Evolutionary conservation across 257 asterid species (phyloP).

Genomic region (Cynanchum wilfordii): DNA sequence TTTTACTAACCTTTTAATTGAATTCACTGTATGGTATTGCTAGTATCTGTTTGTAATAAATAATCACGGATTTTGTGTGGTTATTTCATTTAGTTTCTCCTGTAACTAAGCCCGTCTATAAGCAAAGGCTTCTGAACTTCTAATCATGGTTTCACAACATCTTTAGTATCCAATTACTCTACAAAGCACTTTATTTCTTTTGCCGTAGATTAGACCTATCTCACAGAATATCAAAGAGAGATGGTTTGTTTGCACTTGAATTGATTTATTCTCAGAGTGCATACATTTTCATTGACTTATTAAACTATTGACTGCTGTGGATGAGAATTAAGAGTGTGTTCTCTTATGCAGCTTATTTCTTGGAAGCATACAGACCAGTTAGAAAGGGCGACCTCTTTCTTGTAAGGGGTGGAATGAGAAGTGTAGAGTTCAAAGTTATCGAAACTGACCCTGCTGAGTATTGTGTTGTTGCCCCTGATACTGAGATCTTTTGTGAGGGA

Average conservation of each 20-base stretch:
- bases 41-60: background rate
- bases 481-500: constrained; percentile 85
- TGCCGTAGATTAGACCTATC: too few relatives aligned
- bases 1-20: background rate
- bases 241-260: background rate
- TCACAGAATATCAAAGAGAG: too few relatives aligned
- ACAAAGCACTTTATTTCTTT: background rate
- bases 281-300: background rate
- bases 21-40: background rate
- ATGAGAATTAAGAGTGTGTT: background rate
- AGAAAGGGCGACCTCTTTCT: constrained; percentile 79
- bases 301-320: background rate
- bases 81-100: background rate
- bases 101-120: background rate
- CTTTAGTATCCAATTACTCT: background rate
- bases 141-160: background rate
- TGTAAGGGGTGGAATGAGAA: constrained; percentile 86
- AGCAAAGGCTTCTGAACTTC: background rate
- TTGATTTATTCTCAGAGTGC: too few relatives aligned
- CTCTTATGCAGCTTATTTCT: constrained; percentile 54
- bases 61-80: background rate
- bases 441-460: constrained; percentile 79
- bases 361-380: constrained; percentile 77
- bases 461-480: constrained; percentile 84
- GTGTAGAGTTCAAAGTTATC: constrained; percentile 68